Evolutionary conservation across 1,284 basidiomycete species (phyloP).

Genomic region (Thelephora terrestris): DNA sequence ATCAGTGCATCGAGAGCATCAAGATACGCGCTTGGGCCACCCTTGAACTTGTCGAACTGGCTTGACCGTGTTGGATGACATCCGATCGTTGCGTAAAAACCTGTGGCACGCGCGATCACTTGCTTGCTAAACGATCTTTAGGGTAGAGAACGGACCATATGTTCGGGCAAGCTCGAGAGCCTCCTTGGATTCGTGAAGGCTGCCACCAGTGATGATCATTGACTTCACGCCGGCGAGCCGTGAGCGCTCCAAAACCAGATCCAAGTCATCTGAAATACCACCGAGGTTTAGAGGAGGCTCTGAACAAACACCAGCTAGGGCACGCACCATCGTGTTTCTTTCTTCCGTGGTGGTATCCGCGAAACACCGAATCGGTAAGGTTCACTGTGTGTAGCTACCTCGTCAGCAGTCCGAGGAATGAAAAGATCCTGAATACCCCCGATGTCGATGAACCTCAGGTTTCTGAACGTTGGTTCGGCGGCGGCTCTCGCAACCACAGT

Average conservation of each 20-base stretch:
- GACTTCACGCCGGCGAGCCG: slow-evolving; percentile 55
- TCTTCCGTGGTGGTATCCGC: slow-evolving; percentile 42
- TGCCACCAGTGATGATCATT: slow-evolving; percentile 81
- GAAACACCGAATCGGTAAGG: slow-evolving; percentile 52
- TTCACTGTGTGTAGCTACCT: slow-evolving; percentile 32
- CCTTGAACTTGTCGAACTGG: slow-evolving; percentile 59
- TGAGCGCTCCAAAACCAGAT: slow-evolving; percentile 51
- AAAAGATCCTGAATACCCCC: slow-evolving; percentile 24
- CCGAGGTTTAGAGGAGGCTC: background rate
- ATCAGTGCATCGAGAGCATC: slow-evolving; percentile 50
- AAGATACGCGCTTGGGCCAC: slow-evolving; percentile 60
- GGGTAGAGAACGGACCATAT: slow-evolving; percentile 31
- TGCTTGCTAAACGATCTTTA: background rate
- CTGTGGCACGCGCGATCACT: slow-evolving; percentile 23
- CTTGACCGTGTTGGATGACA: slow-evolving; percentile 80
- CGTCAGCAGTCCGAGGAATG: slow-evolving; percentile 1
- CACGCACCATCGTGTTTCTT: slow-evolving; percentile 42
- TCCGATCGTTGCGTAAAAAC: slow-evolving; percentile 70
- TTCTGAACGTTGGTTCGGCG: slow-evolving; percentile 11
- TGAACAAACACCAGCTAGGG: background rate
- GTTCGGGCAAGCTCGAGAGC: slow-evolving; percentile 56
- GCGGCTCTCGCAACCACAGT: slow-evolving; percentile 17
- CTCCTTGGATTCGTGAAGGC: slow-evolving; percentile 53
- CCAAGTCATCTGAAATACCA: slow-evolving; percentile 55
- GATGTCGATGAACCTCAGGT: slow-evolving; percentile 34